A percentile compares a stretch with the other conserved stretches of the same genome.
These are phyloP conservation scores for Pseudogymnoascus sp. DNA, from an alignment of 2,329 filamentous ascomycete species.

Conservation along the genomic window DNA sequence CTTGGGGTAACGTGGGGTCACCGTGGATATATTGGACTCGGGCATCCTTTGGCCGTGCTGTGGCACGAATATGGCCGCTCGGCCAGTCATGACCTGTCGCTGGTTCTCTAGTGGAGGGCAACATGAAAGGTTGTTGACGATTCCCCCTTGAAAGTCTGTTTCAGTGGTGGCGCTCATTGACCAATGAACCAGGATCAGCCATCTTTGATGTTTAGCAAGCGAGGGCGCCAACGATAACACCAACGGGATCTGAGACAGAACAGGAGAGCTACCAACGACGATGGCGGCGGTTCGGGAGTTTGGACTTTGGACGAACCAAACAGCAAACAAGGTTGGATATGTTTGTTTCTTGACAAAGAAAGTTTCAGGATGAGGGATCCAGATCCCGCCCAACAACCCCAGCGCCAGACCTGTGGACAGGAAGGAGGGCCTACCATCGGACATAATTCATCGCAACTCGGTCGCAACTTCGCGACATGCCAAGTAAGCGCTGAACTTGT, in stretches of 20 bases:
- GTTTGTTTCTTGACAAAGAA: background rate
- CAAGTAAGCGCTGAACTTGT: background rate
- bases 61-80: background rate
- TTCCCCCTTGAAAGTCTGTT: background rate
- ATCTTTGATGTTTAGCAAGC: background rate
- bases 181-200: slow-evolving; percentile 4
- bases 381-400: background rate
- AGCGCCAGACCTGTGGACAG: background rate
- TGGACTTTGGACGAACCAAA: slow-evolving; percentile 2
- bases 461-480: background rate
- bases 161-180: background rate
- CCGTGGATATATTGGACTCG: background rate
- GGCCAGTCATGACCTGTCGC: background rate
- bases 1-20: background rate
- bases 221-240: background rate
- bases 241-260: background rate
- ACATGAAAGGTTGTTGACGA: background rate
- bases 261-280: background rate
- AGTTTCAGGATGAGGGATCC: background rate
- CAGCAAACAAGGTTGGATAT: background rate
- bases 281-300: background rate
- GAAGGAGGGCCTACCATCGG: background rate
- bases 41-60: background rate
- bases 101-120: background rate
- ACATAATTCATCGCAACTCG: background rate